Evolutionary conservation across 1,284 basidiomycete genomes (phyloP), one percentile per base, ranked within the genome.

Genomic region (Ceratobasidium sp.): DNA sequence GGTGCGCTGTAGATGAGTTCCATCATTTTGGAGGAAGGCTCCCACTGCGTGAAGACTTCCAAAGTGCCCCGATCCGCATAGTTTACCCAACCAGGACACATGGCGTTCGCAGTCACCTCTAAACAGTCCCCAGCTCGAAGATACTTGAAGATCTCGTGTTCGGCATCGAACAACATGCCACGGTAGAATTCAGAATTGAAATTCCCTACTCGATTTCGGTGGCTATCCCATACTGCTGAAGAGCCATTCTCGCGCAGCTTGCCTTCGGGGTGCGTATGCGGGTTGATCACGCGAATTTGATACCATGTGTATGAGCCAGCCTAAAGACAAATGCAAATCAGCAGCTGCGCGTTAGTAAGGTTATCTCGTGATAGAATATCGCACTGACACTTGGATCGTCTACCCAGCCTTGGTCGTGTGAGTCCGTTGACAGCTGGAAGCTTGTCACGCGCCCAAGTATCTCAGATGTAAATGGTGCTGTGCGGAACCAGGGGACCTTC

Each of bases 381-480:
- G 38, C 9, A 43, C 57, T 35, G 14, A 59, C 57, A 2, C 1
- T 6, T 23, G 35, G 35, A 43, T 59, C 57, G 9, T 9, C 26
- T 5, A 43, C 57, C 57, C 38, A 59, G 38, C 57, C 57, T 59
- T 59, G 57, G 26, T 59, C 57, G 16, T 59, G 57, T 5, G 57
- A 59, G 38, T 41, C 4, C 11, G 57, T 59, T 21, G 38, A 41
- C 26, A 59, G 21, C 16, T 59, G 57, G 7, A 59, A n/a, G 5
- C 57, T 35, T 9, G 38, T 43, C 11, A 59, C 43, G 21, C 26
- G 11, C 7, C 26, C 57, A n/a, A 21, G 38, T 11, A 11, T 43
- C 41, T 59, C 35, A 4, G 38, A 11, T 6, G 57, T 14, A 26
- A 59, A 41, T 13, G 57, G 57, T 9, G 32, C 38, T 21, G 57